Evolutionary conservation across 345 rosid species (phyloP).

Genomic region (Microthlaspi erraticum): DNA sequence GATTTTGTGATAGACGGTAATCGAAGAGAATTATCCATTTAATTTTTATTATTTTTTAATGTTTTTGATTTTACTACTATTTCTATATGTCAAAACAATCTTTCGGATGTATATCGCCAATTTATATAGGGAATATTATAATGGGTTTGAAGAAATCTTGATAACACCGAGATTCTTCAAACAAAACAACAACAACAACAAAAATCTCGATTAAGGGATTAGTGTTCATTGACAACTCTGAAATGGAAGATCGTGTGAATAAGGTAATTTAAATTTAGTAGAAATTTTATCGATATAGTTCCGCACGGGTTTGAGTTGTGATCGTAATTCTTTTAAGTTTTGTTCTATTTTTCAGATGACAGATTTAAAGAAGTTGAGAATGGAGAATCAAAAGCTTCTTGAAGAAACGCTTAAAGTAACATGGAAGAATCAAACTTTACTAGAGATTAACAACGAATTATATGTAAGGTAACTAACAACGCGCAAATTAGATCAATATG

Average conservation of each 20-base stretch:
- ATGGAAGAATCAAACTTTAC: slow-evolving; percentile 20
- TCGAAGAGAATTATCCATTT: not conserved
- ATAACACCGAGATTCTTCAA: no score
- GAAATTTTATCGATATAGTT: not conserved
- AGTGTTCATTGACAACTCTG: not conserved
- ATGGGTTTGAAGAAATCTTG: no score
- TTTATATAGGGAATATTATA: not conserved
- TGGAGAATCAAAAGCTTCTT: slow-evolving; percentile 29
- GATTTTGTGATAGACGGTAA: no score
- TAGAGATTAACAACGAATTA: slow-evolving; percentile 16
- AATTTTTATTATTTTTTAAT: not conserved
- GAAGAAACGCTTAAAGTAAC: slow-evolving; percentile 17
- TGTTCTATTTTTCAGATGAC: not conserved
- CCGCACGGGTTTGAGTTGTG: not conserved
- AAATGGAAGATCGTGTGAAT: slow-evolving; percentile 23
- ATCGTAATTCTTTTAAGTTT: not conserved
- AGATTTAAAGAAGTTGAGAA: slow-evolving; percentile 20
- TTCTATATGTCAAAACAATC: not conserved
- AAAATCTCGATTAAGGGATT: not conserved
- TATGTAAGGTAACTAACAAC: slow-evolving; percentile 11
- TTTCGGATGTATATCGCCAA: slow-evolving; percentile 12
- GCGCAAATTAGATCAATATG: not conserved
- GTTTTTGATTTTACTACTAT: not conserved
- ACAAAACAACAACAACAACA: no score
- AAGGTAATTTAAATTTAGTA: not conserved